Evolutionary conservation across 1,284 basidiomycete genomes (phyloP), one percentile per base, ranked within the genome.

Genomic region (Lentinus polychrous): DNA sequence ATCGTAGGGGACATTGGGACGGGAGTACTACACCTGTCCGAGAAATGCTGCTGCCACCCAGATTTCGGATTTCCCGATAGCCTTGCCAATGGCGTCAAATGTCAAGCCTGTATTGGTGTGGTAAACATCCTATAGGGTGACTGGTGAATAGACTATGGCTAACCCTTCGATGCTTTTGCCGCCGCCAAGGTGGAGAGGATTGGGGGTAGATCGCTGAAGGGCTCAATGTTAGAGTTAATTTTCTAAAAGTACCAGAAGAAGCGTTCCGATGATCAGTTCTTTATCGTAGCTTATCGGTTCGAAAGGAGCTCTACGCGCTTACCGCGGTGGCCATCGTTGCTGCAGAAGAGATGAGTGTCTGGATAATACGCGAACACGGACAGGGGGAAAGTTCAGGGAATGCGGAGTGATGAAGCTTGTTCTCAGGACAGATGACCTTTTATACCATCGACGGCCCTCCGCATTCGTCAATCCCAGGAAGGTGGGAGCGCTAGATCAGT

Each of bases 31-130:
- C 52, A 83, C 85, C 71, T 92, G 89, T 7, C 86, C 91, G 57
- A 91, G 93, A 67, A 94, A 91, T 36, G 86, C 76, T 0, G 90
- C 80, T 1, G 91, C 91, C n/a, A 91, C 77, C 88, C 88, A 94
- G 34, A 93, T 77, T 64, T 94, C 91, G 57, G 90, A 86, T 58
- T 78, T 81, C n/a, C 76, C 78, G 50, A 93, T 74, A 11, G 71
- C 71, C 51, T 82, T 72, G 3, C 78, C 86, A 54, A 93, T 81
- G 42, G 79, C 69, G 43, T 81, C 86, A 55, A 92, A 93, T 11
- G 83, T 83, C 52, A 87, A 58, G 15, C 81, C 86, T 83, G 56
- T 10, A 27, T 27, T 31, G 23, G 32, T 15, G 22, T 18, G 6
- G 24, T 31, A 20, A 17, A 24, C 38, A 7, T 6, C 10, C 4